These are phyloP conservation scores for Ligustrum vulgare DNA, from an alignment of 257 asterid species.

Conservation along the genomic window DNA sequence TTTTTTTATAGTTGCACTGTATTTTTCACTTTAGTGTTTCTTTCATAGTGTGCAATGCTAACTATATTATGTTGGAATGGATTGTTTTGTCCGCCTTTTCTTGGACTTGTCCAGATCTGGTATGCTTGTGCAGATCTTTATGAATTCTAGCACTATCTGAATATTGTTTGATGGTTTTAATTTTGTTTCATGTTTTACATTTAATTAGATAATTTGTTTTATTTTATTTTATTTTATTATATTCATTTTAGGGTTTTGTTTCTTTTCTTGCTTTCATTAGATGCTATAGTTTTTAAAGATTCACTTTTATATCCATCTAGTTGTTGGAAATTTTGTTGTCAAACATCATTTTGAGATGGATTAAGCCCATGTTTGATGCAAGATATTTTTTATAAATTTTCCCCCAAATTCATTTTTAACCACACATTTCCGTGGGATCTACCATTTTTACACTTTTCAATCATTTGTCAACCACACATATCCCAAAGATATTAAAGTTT, in stretches of 20 bases:
- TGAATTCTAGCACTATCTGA: background rate
- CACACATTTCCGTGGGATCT: no score
- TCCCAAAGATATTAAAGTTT: no score
- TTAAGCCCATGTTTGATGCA: background rate
- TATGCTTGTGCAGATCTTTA: background rate
- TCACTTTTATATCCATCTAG: background rate
- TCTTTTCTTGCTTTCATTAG: no score
- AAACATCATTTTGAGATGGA: background rate
- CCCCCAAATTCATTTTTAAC: no score
- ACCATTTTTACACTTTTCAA: no score
- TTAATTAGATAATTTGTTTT: background rate
- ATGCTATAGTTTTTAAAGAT: background rate
- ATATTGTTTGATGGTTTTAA: background rate
- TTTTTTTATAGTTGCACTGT: no score
- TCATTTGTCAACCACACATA: no score
- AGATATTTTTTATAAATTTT: no score
- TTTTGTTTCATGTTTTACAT: no score
- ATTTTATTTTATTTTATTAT: no score
- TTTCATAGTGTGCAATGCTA: no score
- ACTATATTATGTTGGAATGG: conserved; percentile 3
- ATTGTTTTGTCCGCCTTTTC: background rate
- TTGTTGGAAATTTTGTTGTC: background rate
- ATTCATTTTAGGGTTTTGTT: background rate
- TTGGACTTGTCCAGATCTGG: background rate
- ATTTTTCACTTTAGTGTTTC: no score